These are phyloP conservation scores for Sequoia sempervirens DNA, from an alignment of 75 land plant species.

Conservation along the genomic window DNA sequence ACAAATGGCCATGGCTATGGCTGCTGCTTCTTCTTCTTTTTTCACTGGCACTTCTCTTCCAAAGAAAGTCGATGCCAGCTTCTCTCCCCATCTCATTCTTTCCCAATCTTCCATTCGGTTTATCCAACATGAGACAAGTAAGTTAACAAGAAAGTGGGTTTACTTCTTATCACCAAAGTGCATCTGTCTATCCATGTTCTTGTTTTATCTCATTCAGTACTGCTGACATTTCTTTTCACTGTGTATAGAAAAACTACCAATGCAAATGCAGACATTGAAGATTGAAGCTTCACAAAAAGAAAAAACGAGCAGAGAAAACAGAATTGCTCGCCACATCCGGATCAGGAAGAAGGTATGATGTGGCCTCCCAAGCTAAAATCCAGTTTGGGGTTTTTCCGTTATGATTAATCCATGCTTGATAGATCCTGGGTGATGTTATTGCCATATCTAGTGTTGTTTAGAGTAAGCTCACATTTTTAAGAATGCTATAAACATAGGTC, in stretches of 20 bases:
- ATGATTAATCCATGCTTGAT: not conserved
- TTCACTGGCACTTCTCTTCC: not conserved
- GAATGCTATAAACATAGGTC: not conserved
- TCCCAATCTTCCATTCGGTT: not conserved
- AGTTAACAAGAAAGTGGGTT: not conserved
- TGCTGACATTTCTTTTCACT: not conserved
- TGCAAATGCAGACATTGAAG: constrained; percentile 6
- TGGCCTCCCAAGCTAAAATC: not conserved
- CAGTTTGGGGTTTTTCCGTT: not conserved
- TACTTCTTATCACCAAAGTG: not conserved
- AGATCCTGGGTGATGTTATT: not conserved
- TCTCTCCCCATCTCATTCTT: not conserved
- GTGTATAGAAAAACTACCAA: not conserved
- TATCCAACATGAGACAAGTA: not conserved
- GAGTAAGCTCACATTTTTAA: not conserved
- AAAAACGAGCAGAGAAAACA: constrained; percentile 44
- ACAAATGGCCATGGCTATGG: not conserved
- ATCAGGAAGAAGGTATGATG: constrained; percentile 64
- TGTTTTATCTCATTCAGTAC: not conserved
- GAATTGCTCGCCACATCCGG: constrained; percentile 59
- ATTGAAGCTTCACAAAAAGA: constrained; percentile 33
- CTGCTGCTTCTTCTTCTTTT: not conserved
- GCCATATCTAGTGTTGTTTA: not conserved
- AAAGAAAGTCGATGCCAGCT: not conserved
- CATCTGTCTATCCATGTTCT: not conserved